Evolutionary conservation across 257 asterid genomes (phyloP).

Genomic region (Solanum bulbocastanum): DNA sequence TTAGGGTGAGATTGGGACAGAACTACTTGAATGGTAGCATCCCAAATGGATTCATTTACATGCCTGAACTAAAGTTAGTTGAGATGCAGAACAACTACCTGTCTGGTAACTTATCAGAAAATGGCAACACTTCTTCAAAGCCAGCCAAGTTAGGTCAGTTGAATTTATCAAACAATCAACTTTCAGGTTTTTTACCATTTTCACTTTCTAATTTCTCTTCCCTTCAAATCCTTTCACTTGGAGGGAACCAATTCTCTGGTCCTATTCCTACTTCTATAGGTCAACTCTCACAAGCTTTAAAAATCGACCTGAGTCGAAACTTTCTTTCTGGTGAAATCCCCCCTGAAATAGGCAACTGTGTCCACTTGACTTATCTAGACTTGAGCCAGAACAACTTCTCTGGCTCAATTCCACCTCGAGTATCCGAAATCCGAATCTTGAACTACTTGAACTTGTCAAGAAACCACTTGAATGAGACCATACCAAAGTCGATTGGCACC

Average conservation of each 20-base stretch:
- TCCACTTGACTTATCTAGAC: slow-evolving; percentile 73
- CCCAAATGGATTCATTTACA: slow-evolving; percentile 65
- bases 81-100: slow-evolving; percentile 74
- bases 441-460: slow-evolving; percentile 75
- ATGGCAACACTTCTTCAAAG: slow-evolving; percentile 18
- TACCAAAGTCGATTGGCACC: slow-evolving; percentile 53
- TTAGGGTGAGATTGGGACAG: slow-evolving; percentile 77
- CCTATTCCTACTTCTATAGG: slow-evolving; percentile 72
- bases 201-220: slow-evolving; percentile 62
- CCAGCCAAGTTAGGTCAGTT: slow-evolving; percentile 45
- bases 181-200: slow-evolving; percentile 56
- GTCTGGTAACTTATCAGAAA: slow-evolving; percentile 64
- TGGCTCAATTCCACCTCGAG: slow-evolving; percentile 56
- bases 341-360: slow-evolving; percentile 46
- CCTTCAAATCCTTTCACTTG: slow-evolving; percentile 53
- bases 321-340: slow-evolving; percentile 63
- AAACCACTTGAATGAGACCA: slow-evolving; percentile 50
- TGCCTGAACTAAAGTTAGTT: slow-evolving; percentile 68
- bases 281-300: slow-evolving; percentile 51
- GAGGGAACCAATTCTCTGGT: slow-evolving; percentile 68
- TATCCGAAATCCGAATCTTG: slow-evolving; percentile 54
- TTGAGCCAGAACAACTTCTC: slow-evolving; percentile 68
- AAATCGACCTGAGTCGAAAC: slow-evolving; percentile 61
- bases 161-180: slow-evolving; percentile 69
- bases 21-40: slow-evolving; percentile 80